These are phyloP conservation scores for Fusarium poae DNA, from an alignment of 2,329 filamentous ascomycete species.

Conservation along the genomic window DNA sequence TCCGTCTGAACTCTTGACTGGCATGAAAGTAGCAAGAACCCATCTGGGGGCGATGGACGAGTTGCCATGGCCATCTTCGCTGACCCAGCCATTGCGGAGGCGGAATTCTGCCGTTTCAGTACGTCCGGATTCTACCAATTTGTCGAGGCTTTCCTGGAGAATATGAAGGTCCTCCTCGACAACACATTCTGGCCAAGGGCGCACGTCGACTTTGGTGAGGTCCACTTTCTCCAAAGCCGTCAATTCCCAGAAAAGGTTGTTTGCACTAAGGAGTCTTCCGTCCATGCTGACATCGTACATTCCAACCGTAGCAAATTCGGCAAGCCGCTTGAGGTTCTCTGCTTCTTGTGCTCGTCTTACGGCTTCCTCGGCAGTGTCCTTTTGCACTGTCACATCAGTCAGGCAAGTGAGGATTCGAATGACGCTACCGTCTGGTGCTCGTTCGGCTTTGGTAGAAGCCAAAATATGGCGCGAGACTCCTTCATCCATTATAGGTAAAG, in stretches of 20 bases:
- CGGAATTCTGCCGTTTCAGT: conserved; percentile 63
- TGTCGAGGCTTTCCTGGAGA: conserved; percentile 57
- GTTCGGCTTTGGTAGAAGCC: conserved; percentile 63
- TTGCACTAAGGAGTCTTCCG: conserved; percentile 63
- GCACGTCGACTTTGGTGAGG: conserved; percentile 53
- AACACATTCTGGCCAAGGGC: conserved; percentile 62
- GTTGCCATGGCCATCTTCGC: conserved; percentile 60
- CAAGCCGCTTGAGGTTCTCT: conserved; percentile 66
- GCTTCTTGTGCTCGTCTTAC: conserved; percentile 64
- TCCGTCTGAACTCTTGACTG: conserved; percentile 62
- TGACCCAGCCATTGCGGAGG: conserved; percentile 61
- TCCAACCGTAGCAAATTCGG: conserved; percentile 66
- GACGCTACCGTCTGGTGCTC: conserved; percentile 58
- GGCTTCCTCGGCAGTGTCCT: conserved; percentile 62
- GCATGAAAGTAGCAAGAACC: conserved; percentile 65
- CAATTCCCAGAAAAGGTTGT: conserved; percentile 67
- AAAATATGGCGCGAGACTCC: conserved; percentile 59
- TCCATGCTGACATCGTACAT: conserved; percentile 68
- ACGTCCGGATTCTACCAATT: conserved; percentile 57
- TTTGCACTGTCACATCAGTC: conserved; percentile 65
- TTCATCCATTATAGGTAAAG: conserved; percentile 45
- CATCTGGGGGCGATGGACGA: conserved; percentile 61
- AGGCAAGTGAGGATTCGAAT: conserved; percentile 63
- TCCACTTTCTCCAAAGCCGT: conserved; percentile 63
- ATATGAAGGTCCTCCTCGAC: conserved; percentile 59